These are phyloP conservation scores for Lipomyces yamanashiensis DNA, from an alignment of 805 yeast species.

Conservation along the genomic window DNA sequence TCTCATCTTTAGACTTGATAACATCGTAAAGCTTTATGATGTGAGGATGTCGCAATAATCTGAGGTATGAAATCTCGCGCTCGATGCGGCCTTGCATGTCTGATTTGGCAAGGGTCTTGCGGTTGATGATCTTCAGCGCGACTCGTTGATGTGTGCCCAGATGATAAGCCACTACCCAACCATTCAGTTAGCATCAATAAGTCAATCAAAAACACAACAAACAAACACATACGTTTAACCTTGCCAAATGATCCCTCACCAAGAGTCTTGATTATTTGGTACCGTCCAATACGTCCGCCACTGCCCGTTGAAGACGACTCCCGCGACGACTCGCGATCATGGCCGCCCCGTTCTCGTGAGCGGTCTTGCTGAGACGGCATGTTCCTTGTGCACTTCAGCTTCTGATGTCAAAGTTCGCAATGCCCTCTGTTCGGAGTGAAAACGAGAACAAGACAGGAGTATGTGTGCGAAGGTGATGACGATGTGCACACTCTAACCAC, in stretches of 20 bases:
- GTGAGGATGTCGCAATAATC: slow-evolving; percentile 91
- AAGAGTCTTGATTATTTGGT: slow-evolving; percentile 87
- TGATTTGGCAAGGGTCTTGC: slow-evolving; percentile 87
- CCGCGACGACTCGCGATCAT: slow-evolving; percentile 9
- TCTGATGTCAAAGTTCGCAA: background rate
- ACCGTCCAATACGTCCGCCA: slow-evolving; percentile 72
- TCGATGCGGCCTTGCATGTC: slow-evolving; percentile 98
- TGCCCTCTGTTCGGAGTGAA: background rate
- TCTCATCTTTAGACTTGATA: slow-evolving; percentile 91
- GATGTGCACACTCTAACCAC: background rate
- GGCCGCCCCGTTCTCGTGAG: slow-evolving; percentile 8
- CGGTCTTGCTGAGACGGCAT: slow-evolving; percentile 21
- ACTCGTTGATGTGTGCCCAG: slow-evolving; percentile 89
- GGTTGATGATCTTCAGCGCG: slow-evolving; percentile 88
- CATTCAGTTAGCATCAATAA: background rate
- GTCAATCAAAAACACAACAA: background rate
- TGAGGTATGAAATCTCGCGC: slow-evolving; percentile 86
- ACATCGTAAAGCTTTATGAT: slow-evolving; percentile 95
- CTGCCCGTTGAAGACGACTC: slow-evolving; percentile 8
- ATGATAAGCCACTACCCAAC: slow-evolving; percentile 52
- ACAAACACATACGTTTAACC: slow-evolving; percentile 75
- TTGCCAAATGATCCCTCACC: slow-evolving; percentile 98
- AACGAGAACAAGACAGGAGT: too few species aligned
- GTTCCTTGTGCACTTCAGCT: background rate
- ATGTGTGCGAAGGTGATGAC: background rate